Percentiles rank a stretch among this genome's conserved stretches.
Evolutionary conservation across 148 eudicot species (phyloP).

Genomic region (Agrostemma githago): DNA sequence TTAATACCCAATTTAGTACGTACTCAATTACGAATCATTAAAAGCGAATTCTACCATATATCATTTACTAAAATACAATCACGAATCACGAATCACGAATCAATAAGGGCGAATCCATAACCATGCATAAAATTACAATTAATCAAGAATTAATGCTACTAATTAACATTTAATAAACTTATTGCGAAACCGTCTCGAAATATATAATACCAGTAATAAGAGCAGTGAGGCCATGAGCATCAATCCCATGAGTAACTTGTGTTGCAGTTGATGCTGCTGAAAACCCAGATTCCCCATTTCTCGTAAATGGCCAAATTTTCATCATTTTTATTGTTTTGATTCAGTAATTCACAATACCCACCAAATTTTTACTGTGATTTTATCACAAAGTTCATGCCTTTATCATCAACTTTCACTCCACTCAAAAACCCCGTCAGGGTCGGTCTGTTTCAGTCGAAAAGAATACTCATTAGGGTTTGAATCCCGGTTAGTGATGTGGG

Average conservation of each 20-base stretch:
- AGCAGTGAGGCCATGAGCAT: conserved; percentile 76
- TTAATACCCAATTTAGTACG: too few species aligned
- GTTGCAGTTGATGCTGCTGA: conserved; percentile 69
- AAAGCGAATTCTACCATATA: too few species aligned
- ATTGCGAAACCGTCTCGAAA: neutral
- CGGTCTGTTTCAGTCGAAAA: too few species aligned
- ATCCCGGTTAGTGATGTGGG: too few species aligned
- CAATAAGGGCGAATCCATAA: too few species aligned
- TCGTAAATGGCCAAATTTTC: conserved; percentile 61
- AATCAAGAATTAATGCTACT: neutral
- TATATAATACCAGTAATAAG: conserved; percentile 63
- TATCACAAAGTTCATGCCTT: neutral
- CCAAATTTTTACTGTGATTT: neutral
- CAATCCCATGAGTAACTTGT: conserved; percentile 66
- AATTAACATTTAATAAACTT: neutral
- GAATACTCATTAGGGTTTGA: too few species aligned
- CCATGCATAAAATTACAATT: neutral
- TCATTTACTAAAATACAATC: too few species aligned
- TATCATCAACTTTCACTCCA: too few species aligned
- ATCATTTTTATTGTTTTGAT: conserved; percentile 23
- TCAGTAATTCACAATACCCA: neutral
- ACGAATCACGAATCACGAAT: too few species aligned
- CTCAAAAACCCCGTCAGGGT: too few species aligned
- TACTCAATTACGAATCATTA: too few species aligned
- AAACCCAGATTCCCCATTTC: conserved; percentile 78